phyloP scores from a whole-genome alignment of 163 green algal genomes.

The Scenedesmus sp. region DNA sequence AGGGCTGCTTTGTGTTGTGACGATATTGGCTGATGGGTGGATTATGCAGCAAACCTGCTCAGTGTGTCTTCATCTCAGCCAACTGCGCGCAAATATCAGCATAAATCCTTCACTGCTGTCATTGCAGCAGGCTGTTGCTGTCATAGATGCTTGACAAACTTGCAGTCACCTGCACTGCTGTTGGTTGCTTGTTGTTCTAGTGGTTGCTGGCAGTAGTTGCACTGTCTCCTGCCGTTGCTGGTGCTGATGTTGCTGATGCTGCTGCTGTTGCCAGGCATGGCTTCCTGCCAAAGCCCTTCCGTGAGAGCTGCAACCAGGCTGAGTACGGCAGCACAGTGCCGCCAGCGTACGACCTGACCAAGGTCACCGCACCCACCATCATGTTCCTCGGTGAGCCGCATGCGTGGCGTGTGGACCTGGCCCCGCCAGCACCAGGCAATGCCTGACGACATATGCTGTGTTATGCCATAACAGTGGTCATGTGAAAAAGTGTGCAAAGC shows the following conservation, averaged over 20 bases:
- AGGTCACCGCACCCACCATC: conserved; percentile 29
- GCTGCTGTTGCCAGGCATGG: conserved; percentile 4
- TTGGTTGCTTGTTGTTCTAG: too few relatives aligned
- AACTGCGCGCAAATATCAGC: too few relatives aligned
- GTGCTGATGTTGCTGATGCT: neutral
- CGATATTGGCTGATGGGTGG: neutral
- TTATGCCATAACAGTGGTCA: too few relatives aligned
- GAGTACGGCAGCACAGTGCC: conserved; percentile 39
- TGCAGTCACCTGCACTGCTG: too few relatives aligned
- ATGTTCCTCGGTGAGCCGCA: conserved; percentile 26
- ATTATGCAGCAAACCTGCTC: too few relatives aligned
- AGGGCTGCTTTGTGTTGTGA: neutral
- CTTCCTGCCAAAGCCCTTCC: conserved; percentile 12
- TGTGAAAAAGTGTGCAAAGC: too few relatives aligned
- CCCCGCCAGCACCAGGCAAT: too few relatives aligned
- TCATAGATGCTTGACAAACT: too few relatives aligned
- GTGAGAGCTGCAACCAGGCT: conserved; percentile 47
- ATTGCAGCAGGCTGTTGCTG: too few relatives aligned
- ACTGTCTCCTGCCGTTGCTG: neutral
- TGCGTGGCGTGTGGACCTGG: neutral
- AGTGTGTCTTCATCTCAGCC: too few relatives aligned
- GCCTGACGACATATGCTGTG: neutral
- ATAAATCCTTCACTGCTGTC: too few relatives aligned
- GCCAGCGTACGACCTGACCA: conserved; percentile 37
- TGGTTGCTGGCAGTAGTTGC: too few relatives aligned